Base-by-base conservation (phyloP, 176 grass and related monocot genomes). In the Triticum urartu region DNA sequence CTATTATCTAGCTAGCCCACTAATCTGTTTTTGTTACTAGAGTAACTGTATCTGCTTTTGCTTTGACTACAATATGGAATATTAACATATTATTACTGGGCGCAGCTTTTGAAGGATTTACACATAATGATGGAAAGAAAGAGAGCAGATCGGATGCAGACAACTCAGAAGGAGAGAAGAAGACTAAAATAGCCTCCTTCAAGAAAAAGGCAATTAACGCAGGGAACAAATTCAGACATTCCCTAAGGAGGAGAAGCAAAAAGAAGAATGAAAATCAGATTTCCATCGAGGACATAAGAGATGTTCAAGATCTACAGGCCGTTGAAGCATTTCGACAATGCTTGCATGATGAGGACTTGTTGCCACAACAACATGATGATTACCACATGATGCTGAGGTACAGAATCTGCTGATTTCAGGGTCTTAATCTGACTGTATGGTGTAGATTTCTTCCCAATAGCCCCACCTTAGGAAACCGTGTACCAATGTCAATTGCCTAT, bases 321-420 rank as follows among this genome's bases (percentile, higher is more conserved):
- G 94, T 99, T 68, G 93, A 99, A 15, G 86, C 72, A 72, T 99
- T 99, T 88, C 88, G 88, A 12, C 92, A 87, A 26, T 85, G 81
- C 45, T 85, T 99, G 75, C 78, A 89, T 82, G 75, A 86, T 63
- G 97, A 99, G 63, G 89, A 96, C 22, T 86, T 99, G 82, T 80
- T 99, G 83, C 94, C 97, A 38, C 68, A 75, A 28, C 86, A 91
- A 21, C 94, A 91, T 72, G 97, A 99, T 86, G 92, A 95, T 90
- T 96, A 99, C 87, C 94, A 96, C 86, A 96, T 93, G 90, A 91
- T 99, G 89, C 77, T 99, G 78, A 99, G 97, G 97, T 99, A 83
- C 48, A 14, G 1, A 62, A 80, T 83, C 17, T 64, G 2, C 42
- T 67, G 12, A 25, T 91, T 47, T 50, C 71, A 47, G 5, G 22